A percentile compares a stretch with the other conserved stretches of the same genome.
These are phyloP conservation scores for Fusarium sp. DNA, from an alignment of 2,329 filamentous ascomycete genomes.

Conservation along the genomic window DNA sequence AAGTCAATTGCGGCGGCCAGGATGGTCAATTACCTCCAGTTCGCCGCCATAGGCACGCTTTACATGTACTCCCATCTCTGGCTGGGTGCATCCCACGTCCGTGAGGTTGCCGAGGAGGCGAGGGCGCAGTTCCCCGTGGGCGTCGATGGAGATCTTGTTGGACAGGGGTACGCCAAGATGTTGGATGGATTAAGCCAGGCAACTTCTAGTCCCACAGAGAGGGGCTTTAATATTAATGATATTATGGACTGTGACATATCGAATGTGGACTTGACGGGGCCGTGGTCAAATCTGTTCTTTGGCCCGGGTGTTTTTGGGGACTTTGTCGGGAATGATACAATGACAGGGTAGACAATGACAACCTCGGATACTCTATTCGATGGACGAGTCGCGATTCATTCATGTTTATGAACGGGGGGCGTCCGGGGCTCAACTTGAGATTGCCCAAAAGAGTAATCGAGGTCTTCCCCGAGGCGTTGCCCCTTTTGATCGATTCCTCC, in stretches of 20 bases:
- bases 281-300: background rate
- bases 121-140: background rate
- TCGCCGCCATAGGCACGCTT: background rate
- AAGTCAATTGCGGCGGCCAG: background rate
- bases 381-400: background rate
- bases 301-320: background rate
- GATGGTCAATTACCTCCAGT: background rate
- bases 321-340: background rate
- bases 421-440: background rate
- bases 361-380: background rate
- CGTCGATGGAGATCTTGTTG: background rate
- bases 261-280: background rate
- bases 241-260: background rate
- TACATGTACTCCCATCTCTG: background rate
- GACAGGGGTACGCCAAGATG: background rate
- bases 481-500: background rate
- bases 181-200: background rate
- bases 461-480: background rate
- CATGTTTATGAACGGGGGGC: background rate
- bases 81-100: background rate
- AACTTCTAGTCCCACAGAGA: background rate
- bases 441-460: background rate
- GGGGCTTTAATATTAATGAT: background rate
- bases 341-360: background rate
- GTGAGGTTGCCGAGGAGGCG: background rate